phyloP scores from a whole-genome alignment of 345 rosid genomes.

The sweet orange (Citrus sinensis) region DNA sequence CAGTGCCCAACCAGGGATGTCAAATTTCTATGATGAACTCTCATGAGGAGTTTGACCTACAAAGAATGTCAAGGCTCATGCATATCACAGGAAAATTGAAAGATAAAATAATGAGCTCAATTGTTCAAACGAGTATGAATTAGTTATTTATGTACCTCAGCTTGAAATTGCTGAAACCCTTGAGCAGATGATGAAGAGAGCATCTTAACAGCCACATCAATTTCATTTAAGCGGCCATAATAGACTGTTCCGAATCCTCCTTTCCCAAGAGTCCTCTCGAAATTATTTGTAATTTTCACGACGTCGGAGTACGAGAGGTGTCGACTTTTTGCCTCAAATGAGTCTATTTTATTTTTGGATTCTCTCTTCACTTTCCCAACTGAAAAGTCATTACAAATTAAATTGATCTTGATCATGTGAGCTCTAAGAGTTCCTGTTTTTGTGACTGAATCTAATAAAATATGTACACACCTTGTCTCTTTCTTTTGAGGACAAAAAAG shows the following conservation, averaged over 20 bases:
- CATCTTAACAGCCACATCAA: slow-evolving; percentile 50
- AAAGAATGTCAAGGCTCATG: background rate
- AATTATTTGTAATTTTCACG: background rate
- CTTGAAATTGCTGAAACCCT: slow-evolving; percentile 42
- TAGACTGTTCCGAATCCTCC: slow-evolving; percentile 40
- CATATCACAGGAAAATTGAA: background rate
- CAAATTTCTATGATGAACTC: slow-evolving; percentile 62
- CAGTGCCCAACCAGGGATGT: slow-evolving; percentile 45
- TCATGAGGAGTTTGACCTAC: slow-evolving; percentile 48
- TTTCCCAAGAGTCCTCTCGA: background rate
- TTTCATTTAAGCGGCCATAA: slow-evolving; percentile 28
- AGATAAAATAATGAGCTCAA: too few relatives aligned
- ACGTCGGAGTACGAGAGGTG: slow-evolving; percentile 34
- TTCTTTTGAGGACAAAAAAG: slow-evolving; percentile 19
- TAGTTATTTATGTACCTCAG: slow-evolving; percentile 34
- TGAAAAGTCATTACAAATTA: background rate
- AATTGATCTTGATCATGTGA: background rate
- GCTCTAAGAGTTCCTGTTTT: too few relatives aligned
- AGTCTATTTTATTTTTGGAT: background rate
- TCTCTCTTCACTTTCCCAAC: background rate
- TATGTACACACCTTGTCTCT: background rate
- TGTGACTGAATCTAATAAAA: background rate
- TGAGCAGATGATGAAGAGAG: slow-evolving; percentile 43
- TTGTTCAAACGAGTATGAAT: too few relatives aligned
- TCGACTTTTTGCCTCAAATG: background rate